Base-by-base conservation (phyloP, 495 filamentous ascomycete species). In the Oidiodendron maius region DNA sequence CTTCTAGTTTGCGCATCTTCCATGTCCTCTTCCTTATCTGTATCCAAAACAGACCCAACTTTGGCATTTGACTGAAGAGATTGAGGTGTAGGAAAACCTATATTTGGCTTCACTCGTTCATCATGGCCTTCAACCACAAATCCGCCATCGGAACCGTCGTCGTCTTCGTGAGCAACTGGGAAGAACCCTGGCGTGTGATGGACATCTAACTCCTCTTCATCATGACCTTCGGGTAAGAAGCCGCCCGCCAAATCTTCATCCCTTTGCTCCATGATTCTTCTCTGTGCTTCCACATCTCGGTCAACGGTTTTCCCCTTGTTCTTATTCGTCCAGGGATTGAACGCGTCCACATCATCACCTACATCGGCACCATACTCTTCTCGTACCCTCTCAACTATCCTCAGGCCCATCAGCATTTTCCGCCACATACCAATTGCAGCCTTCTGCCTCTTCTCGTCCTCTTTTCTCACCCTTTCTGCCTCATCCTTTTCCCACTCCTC, bases 401-500 rank as follows among this genome's bases (percentile, higher is more conserved):
- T 74, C 64, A 95, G 53, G 1, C 91, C 90, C 71, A 89, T 83
- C 34, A 95, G 48, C 51, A 96, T 88, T 62, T 86, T 95, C 43
- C 84, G 76, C 93, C 94, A 99, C 54, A 78, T 81, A 22, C 71
- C 75, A 52, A 97, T 57, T 15, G 85, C 85, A 17, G 72, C 71
- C 55, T 85, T 88, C 53, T 86, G 80, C 16, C 84, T 73, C 66
- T 95, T 96, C 36, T 82, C 81, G 58, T 91, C 79, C 62, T 95
- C 89, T 53, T 86, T 90, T 50, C 80, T 76, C 36, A 68, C 78
- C 51, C 82, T 77, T 63, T 95, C 90, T 20, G 75, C 80, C 56
- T 94, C 83, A n/a, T 91, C 88, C 40, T 74, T 83, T 34, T 80
- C 72, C 76, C 94, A 87, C 50, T 90, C 86, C 60, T 93, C 89